These are phyloP conservation scores for Cymbidium sinense DNA, from an alignment of 106 monocot genomes.

Conservation along the genomic window DNA sequence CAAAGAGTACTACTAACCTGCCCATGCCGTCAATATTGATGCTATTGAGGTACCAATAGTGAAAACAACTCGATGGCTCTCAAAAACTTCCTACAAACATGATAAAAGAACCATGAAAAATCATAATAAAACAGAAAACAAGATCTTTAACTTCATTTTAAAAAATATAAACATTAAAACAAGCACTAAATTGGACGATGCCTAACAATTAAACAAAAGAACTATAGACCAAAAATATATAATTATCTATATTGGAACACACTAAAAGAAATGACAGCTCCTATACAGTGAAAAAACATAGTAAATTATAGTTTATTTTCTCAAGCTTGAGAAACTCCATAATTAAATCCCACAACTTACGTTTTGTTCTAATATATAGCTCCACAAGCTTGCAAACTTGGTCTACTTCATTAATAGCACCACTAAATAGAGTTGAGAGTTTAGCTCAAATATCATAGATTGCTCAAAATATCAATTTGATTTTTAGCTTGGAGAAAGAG, in stretches of 20 bases:
- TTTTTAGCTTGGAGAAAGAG: no score
- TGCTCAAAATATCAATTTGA: no score
- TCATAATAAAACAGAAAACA: neutral
- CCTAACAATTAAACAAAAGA: neutral
- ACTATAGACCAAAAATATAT: neutral
- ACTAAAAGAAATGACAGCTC: neutral
- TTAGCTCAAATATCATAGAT: no score
- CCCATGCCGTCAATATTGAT: slow-evolving; percentile 88
- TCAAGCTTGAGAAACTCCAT: neutral
- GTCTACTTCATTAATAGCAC: neutral
- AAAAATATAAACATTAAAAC: neutral
- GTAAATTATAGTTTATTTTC: neutral
- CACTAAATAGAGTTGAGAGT: neutral
- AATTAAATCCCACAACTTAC: neutral
- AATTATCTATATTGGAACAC: neutral
- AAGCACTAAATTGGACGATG: neutral
- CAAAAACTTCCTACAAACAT: slow-evolving; percentile 61
- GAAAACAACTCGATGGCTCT: slow-evolving; percentile 78
- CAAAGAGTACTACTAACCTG: slow-evolving; percentile 37
- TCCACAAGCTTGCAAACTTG: neutral
- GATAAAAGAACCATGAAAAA: neutral
- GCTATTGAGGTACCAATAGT: slow-evolving; percentile 79
- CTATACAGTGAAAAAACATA: neutral
- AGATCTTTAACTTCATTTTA: neutral
- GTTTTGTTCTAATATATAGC: neutral